Evolutionary conservation across 2,329 filamentous ascomycete genomes (phyloP).

Genomic region (Mycosphaerella sp.): DNA sequence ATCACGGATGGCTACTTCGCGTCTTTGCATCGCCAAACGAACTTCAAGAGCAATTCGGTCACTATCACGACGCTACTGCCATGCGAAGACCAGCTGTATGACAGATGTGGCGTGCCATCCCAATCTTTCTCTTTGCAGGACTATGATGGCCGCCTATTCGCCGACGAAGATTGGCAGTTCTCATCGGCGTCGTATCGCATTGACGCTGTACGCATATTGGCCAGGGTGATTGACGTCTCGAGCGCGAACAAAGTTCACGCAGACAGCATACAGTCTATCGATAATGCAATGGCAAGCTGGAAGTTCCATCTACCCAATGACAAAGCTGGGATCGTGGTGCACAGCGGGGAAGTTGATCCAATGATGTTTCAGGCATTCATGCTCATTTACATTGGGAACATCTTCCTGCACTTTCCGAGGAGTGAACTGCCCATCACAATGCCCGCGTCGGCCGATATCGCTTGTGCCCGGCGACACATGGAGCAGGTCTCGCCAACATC

Average conservation of each 20-base stretch:
- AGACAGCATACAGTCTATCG: slow-evolving; percentile 49
- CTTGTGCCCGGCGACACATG: slow-evolving; percentile 40
- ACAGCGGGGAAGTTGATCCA: slow-evolving; percentile 70
- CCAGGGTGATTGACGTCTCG: slow-evolving; percentile 57
- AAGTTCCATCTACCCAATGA: slow-evolving; percentile 66
- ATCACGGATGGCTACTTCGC: slow-evolving; percentile 80
- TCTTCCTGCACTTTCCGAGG: slow-evolving; percentile 72
- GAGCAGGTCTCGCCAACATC: slow-evolving; percentile 46
- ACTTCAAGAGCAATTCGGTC: slow-evolving; percentile 63
- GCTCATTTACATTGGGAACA: slow-evolving; percentile 58
- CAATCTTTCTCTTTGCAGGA: slow-evolving; percentile 60
- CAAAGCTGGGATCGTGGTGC: slow-evolving; percentile 64
- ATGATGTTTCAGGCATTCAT: slow-evolving; percentile 89
- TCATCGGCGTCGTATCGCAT: slow-evolving; percentile 83
- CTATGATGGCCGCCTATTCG: slow-evolving; percentile 71
- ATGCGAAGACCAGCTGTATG: slow-evolving; percentile 73
- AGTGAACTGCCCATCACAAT: slow-evolving; percentile 63
- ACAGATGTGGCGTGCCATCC: slow-evolving; percentile 38
- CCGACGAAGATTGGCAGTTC: slow-evolving; percentile 61
- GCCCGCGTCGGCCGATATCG: slow-evolving; percentile 45
- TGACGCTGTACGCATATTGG: slow-evolving; percentile 71
- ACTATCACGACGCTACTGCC: slow-evolving; percentile 65
- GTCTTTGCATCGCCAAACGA: slow-evolving; percentile 66
- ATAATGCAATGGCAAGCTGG: slow-evolving; percentile 65
- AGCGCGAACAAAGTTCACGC: slow-evolving; percentile 30